Conservation (phyloP, 192 early-diverging fungal species). For the Diversispora epigaea region DNA sequence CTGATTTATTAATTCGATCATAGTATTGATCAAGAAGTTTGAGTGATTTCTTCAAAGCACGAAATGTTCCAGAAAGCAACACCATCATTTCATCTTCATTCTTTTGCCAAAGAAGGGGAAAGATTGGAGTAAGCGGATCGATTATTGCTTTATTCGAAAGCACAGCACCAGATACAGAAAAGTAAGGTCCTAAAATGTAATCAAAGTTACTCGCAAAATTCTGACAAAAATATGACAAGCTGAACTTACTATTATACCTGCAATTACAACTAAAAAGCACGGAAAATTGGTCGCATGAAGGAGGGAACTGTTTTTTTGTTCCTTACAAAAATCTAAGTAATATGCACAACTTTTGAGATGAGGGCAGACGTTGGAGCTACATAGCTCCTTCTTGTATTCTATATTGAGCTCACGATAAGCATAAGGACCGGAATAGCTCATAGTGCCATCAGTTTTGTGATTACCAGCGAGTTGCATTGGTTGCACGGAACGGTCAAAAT, state of each 20-base stretch:
- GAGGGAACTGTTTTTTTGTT: neutral
- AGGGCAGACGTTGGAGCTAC: neutral
- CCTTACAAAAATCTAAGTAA: neutral
- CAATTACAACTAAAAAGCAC: neutral
- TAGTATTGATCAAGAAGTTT: neutral
- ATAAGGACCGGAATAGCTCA: neutral
- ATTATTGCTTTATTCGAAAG: neutral
- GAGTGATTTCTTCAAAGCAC: slow-evolving; percentile 4
- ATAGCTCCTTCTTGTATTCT: neutral
- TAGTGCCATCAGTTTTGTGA: neutral
- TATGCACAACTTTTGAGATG: neutral
- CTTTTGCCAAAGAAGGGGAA: neutral
- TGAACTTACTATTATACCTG: neutral
- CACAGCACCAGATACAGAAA: neutral
- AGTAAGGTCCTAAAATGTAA: neutral
- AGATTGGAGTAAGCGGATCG: neutral
- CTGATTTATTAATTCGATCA: neutral
- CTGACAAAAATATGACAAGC: neutral
- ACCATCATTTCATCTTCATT: neutral
- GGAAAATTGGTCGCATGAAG: neutral
- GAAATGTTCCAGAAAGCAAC: neutral
- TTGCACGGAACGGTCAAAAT: neutral
- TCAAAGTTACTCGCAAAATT: neutral
- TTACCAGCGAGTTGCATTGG: no score
- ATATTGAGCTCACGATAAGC: neutral